Evolutionary conservation across 495 filamentous ascomycete species (phyloP).

Genomic region (Thozetella sp.): DNA sequence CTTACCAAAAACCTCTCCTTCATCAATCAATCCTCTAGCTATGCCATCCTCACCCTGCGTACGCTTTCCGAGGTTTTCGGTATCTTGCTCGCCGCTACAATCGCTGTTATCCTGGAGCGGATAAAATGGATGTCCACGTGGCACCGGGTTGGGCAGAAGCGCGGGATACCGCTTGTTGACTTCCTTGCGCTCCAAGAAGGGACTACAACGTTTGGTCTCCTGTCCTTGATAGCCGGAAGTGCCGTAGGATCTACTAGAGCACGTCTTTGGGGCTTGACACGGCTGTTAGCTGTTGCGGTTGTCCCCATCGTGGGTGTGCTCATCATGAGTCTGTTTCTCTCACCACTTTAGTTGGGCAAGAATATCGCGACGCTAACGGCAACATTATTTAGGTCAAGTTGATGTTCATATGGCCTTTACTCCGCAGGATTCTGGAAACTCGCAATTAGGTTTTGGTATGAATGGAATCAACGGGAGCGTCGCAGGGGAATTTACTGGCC

Average conservation of each 20-base stretch:
- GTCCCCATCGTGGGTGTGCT: constrained; percentile 7
- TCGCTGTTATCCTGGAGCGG: constrained; percentile 3
- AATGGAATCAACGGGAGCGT: constrained; percentile 1
- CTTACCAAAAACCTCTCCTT: no score
- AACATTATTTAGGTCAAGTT: not conserved
- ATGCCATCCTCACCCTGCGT: constrained; percentile 10
- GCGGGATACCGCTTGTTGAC: no score
- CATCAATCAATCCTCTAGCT: constrained; percentile 7
- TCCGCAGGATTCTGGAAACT: no score
- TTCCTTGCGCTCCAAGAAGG: constrained; percentile 8
- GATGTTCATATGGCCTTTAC: no score
- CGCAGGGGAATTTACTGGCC: constrained; percentile 5
- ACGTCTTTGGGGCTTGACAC: constrained; percentile 1
- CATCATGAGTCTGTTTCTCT: constrained; percentile 11
- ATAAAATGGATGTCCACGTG: constrained; percentile 5
- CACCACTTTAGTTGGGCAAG: no score
- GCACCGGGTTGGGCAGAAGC: not conserved
- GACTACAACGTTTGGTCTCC: not conserved
- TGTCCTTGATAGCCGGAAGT: not conserved
- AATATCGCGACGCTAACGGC: no score
- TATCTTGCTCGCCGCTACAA: constrained; percentile 7
- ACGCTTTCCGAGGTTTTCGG: constrained; percentile 9
- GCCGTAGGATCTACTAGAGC: not conserved
- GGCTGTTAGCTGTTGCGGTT: not conserved
- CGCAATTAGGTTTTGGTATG: not conserved